Conservation (phyloP, 805 yeast species). For the Tetrapisispora nanseiensis region DNA sequence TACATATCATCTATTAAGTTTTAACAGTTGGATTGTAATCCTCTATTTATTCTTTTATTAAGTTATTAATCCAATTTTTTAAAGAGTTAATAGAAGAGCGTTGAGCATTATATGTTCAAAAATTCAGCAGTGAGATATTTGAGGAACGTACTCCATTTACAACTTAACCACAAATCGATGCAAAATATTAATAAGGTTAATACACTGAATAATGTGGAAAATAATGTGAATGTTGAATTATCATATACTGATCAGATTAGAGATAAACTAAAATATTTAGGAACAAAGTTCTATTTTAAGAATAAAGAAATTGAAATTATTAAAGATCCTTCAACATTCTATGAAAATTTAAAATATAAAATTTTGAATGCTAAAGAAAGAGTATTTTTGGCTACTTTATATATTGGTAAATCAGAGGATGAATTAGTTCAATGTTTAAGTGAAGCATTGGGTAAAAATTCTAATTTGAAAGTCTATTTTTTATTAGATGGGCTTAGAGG, state of each 20-base stretch:
- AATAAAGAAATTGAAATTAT: conserved; percentile 52
- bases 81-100: no score
- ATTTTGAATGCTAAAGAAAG: conserved; percentile 53
- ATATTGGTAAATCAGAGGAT: conserved; percentile 72
- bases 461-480: conserved; percentile 56
- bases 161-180: no score
- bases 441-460: conserved; percentile 48
- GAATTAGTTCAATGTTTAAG: conserved; percentile 61
- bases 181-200: not conserved
- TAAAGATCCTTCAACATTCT: conserved; percentile 62
- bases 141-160: no score
- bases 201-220: no score
- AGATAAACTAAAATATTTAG: conserved; percentile 4
- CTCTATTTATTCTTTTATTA: no score
- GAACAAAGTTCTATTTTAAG: conserved; percentile 44
- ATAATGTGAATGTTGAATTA: not conserved
- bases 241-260: not conserved
- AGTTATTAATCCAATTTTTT: no score
- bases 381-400: conserved; percentile 74
- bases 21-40: no score
- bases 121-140: no score
- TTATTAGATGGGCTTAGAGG: conserved; percentile 85
- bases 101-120: no score
- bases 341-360: conserved; percentile 49
- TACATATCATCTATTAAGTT: no score